These are phyloP conservation scores for Sporothrix luriei DNA, from an alignment of 2,329 filamentous ascomycete genomes.

Conservation along the genomic window DNA sequence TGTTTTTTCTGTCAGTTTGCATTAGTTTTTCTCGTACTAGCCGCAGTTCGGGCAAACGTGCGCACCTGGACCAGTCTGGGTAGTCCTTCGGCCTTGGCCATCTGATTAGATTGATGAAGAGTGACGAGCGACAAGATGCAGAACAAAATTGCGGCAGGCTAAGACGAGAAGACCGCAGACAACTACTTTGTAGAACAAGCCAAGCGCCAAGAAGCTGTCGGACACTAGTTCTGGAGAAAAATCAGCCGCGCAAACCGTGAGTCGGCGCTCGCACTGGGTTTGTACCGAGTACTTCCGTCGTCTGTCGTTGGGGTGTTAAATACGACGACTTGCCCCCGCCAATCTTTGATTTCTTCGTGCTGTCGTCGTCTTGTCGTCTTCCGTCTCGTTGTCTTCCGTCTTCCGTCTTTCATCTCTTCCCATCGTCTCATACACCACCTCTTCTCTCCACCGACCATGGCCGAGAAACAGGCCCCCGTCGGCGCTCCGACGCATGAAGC, in stretches of 20 bases:
- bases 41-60: neutral
- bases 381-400: neutral
- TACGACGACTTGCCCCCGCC: neutral
- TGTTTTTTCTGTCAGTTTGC: neutral
- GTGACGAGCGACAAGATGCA: neutral
- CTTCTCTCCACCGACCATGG: neutral
- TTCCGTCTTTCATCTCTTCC: neutral
- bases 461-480: constrained; percentile 1
- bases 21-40: neutral
- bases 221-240: no score
- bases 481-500: neutral
- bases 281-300: no score
- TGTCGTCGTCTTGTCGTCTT: neutral
- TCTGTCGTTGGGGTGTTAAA: neutral
- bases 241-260: no score
- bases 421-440: neutral
- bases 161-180: neutral
- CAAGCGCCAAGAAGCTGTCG: neutral
- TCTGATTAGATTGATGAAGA: constrained; percentile 25
- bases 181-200: neutral
- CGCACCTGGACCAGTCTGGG: neutral
- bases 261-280: no score
- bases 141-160: no score
- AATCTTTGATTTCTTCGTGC: neutral
- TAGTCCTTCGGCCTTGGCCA: constrained; percentile 9